Percentiles rank a stretch among this genome's conserved stretches.
These are phyloP conservation scores for Trifolium dubium DNA, from an alignment of 306 rosid genomes.

Conservation along the genomic window DNA sequence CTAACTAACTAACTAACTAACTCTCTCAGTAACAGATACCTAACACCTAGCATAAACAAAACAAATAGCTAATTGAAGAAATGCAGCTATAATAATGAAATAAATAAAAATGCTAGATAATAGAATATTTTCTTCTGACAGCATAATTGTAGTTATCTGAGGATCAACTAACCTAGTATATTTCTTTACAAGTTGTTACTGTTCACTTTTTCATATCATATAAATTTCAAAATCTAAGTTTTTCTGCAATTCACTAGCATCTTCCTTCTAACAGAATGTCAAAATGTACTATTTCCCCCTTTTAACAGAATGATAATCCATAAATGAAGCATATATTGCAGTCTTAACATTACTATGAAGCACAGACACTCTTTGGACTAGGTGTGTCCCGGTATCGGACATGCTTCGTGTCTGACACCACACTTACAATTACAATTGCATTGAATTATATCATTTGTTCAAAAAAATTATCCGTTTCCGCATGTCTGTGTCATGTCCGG, in stretches of 20 bases:
- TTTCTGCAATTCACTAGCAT: no score
- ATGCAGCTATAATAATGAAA: neutral
- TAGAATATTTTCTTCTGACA: neutral
- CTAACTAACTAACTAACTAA: neutral
- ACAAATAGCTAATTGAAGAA: constrained; percentile 6
- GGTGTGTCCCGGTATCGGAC: no score
- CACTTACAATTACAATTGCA: no score
- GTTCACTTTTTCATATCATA: neutral
- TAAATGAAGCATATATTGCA: constrained; percentile 1
- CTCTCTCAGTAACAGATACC: neutral
- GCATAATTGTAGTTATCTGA: neutral
- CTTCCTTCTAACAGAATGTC: no score
- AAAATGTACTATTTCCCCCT: no score
- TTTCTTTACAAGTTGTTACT: neutral
- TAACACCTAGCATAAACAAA: neutral
- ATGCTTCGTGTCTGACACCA: no score
- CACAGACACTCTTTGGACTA: neutral
- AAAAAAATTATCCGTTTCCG: no score
- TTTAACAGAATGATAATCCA: no score
- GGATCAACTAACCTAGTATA: neutral
- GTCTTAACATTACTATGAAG: constrained; percentile 20
- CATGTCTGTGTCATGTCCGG: no score
- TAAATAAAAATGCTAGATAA: neutral
- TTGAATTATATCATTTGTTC: no score
- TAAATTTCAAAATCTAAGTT: constrained; percentile 1